Evolutionary conservation across 495 filamentous ascomycete genomes (phyloP).

Genomic region (Cercophora newfieldiana): DNA sequence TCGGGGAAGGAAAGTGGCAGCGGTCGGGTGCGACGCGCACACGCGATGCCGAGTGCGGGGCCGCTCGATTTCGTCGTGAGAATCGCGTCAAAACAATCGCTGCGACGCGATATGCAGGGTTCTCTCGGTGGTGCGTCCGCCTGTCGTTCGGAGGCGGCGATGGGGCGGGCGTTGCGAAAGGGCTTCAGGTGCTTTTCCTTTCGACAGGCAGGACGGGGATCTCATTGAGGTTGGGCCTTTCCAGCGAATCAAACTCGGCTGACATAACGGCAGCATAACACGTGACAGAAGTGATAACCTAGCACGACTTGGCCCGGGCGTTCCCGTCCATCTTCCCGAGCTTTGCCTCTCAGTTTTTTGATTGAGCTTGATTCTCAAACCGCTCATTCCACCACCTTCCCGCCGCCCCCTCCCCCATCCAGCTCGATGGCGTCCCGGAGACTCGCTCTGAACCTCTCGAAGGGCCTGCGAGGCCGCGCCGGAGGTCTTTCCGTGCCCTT

Average conservation of each 20-base stretch:
- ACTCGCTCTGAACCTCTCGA: constrained; percentile 84
- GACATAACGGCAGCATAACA: neutral
- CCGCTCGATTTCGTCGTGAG: neutral
- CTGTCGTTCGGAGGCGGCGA: constrained; percentile 1
- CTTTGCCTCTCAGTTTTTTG: constrained; percentile 28
- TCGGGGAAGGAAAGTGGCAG: neutral
- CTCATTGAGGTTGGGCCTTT: neutral
- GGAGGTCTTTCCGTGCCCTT: constrained; percentile 68
- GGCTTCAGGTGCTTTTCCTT: neutral
- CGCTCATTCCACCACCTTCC: constrained; percentile 41
- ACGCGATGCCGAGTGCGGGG: neutral
- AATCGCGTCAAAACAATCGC: constrained; percentile 2
- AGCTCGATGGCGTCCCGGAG: constrained; percentile 87
- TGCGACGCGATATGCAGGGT: neutral
- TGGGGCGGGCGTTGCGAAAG: neutral
- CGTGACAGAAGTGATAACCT: neutral
- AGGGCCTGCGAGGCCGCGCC: constrained; percentile 79
- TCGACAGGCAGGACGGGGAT: neutral
- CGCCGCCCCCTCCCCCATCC: constrained; percentile 34
- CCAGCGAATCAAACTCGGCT: neutral
- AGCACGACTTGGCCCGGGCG: neutral
- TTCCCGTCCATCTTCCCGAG: constrained; percentile 28
- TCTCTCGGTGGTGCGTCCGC: neutral
- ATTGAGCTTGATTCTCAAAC: constrained; percentile 35
- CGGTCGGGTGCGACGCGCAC: constrained; percentile 15